Evolutionary conservation across 495 filamentous ascomycete genomes (phyloP).

Genomic region (Penicillium coprophilum): DNA sequence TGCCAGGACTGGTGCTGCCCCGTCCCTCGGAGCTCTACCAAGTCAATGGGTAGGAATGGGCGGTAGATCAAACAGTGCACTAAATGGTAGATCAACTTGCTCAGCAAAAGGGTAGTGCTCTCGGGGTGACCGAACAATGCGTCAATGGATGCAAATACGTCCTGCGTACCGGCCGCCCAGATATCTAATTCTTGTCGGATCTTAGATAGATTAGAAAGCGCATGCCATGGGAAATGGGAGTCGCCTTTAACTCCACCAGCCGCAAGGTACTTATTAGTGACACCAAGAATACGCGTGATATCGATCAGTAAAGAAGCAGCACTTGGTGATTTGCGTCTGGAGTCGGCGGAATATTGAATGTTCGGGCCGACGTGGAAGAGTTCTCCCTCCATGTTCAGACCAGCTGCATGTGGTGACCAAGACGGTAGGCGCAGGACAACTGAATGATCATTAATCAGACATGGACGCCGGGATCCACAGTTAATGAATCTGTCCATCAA

Average conservation of each 20-base stretch:
- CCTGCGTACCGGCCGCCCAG: conserved; percentile 79
- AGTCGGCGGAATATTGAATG: conserved; percentile 63
- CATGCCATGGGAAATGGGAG: conserved; percentile 86
- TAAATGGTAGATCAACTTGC: conserved; percentile 81
- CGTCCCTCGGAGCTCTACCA: conserved; percentile 71
- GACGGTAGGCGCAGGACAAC: conserved; percentile 71
- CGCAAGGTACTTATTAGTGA: conserved; percentile 80
- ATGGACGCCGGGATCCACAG: conserved; percentile 75
- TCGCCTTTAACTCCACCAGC: conserved; percentile 85
- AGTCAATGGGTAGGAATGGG: conserved; percentile 79
- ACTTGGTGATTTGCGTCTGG: conserved; percentile 65
- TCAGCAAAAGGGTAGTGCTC: conserved; percentile 72
- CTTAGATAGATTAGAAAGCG: conserved; percentile 77
- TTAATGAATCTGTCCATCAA: conserved; percentile 77
- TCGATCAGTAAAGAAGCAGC: conserved; percentile 75
- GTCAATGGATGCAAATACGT: conserved; percentile 73
- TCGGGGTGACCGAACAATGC: conserved; percentile 74
- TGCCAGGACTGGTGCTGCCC: conserved; percentile 90
- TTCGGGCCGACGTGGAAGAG: conserved; percentile 74
- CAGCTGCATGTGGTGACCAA: conserved; percentile 54
- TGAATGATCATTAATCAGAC: conserved; percentile 70
- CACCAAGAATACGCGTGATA: conserved; percentile 75
- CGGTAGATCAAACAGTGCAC: conserved; percentile 83
- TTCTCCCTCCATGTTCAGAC: conserved; percentile 65
- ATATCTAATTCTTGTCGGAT: conserved; percentile 81